Percentiles rank a stretch among this genome's conserved stretches.
These are phyloP conservation scores for Vaccinium vitisidaea DNA, from an alignment of 148 eudicot genomes.

Conservation along the genomic window DNA sequence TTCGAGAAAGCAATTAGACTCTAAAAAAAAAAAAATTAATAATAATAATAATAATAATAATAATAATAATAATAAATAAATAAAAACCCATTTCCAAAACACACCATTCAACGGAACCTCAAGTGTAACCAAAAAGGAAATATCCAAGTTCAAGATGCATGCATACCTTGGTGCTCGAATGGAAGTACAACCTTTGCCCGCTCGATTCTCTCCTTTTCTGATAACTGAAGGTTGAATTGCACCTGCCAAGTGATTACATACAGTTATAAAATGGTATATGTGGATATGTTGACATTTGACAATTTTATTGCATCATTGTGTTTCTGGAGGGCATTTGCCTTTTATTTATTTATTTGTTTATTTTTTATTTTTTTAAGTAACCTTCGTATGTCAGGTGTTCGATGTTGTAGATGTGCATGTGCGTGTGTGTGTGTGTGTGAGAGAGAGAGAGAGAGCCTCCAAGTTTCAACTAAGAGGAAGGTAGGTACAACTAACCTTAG, in stretches of 20 bases:
- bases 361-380: background rate
- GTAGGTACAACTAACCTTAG: slow-evolving; percentile 61
- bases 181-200: slow-evolving; percentile 96
- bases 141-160: slow-evolving; percentile 4
- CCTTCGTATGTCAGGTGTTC: background rate
- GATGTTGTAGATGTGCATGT: background rate
- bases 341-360: too few relatives aligned
- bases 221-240: slow-evolving; percentile 82
- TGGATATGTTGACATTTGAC: background rate
- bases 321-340: background rate
- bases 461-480: slow-evolving; percentile 1
- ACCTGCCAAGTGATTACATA: slow-evolving; percentile 44
- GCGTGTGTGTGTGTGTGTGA: too few relatives aligned
- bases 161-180: slow-evolving; percentile 93
- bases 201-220: slow-evolving; percentile 86
- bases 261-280: background rate
- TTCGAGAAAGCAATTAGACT: background rate
- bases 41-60: too few relatives aligned
- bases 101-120: background rate
- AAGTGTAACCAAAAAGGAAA: background rate
- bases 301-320: background rate
- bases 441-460: background rate
- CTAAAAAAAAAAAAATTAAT: too few relatives aligned
- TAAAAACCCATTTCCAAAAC: background rate
- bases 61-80: background rate